Base-by-base conservation (phyloP, 208 protist genomes). In the Trypanosoma cruzi region DNA sequence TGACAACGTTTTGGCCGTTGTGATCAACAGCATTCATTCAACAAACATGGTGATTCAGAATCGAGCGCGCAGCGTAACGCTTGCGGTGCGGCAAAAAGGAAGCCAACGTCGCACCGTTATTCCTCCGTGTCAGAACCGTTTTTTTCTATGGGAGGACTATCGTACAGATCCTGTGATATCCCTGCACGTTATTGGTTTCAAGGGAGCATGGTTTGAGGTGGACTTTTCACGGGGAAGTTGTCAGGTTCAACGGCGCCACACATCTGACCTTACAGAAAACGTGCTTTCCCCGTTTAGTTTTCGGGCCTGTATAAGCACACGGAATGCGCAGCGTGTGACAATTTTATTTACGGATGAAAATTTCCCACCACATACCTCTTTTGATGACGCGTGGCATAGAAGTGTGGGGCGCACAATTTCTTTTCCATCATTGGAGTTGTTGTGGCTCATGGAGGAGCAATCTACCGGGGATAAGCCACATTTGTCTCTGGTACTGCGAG, bases 1-100 rank as follows among this genome's bases (percentile, higher is more conserved):
- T 4, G 71, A 89, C 24, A 79, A 92, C 55, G 80, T 90, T 10
- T 72, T 94, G 14, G 74, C 82, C 34, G 85, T 92, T 32, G 75
- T 89, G 13, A 64, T 91, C 26, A 64, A 81, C 46, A 65, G 53
- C 32, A 80, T 90, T 40, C 76, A 80, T 16, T 79, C 79, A 16
- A 92, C 86, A 0, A 87, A 92, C 60, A 85, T 94, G 32, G 69
- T 71, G 49, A 64, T 94, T 34, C 89, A 94, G 73, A 94, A 94
- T 69, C 81, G 86, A 20, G 77, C 75, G n/a, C 65, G 59, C 14
- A 50, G 20, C 40, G 50, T 69, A 49, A 81, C 75, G 13, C 78
- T 94, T 53, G 80, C 91, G 61, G 84, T 81, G 58, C 81, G 84
- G 8, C 89, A 92, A 77, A 73, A 84, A 50, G 84, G 84, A 58